phyloP scores from a whole-genome alignment of 2,329 filamentous ascomycete species.

The Bipolaris bicolor region DNA sequence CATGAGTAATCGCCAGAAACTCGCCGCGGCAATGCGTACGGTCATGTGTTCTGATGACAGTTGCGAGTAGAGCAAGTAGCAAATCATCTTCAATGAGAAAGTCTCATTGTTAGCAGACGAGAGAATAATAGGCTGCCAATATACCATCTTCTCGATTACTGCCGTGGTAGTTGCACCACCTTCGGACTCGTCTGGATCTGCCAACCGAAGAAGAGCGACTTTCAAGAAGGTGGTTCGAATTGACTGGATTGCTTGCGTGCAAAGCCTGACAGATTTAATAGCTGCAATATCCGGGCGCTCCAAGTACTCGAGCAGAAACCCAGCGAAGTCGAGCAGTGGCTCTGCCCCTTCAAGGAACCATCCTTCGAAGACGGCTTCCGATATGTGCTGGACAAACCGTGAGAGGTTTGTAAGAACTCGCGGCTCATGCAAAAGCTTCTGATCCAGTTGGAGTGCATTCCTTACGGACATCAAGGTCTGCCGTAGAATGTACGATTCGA shows the following conservation, averaged over 20 bases:
- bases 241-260: conserved; percentile 77
- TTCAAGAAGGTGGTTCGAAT: conserved; percentile 80
- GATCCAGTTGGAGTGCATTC: conserved; percentile 72
- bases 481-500: conserved; percentile 86
- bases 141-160: conserved; percentile 84
- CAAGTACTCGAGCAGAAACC: conserved; percentile 84
- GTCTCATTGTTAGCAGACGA: conserved; percentile 77
- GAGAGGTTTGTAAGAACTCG: conserved; percentile 85
- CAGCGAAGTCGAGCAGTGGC: conserved; percentile 82
- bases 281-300: conserved; percentile 81
- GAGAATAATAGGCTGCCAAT: conserved; percentile 94
- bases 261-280: conserved; percentile 89
- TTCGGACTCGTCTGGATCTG: conserved; percentile 75
- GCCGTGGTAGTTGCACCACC: conserved; percentile 68
- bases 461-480: conserved; percentile 75
- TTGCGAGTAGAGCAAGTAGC: conserved; percentile 91
- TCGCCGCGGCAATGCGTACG: conserved; percentile 77
- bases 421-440: conserved; percentile 77
- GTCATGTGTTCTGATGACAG: conserved; percentile 72
- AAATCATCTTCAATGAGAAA: conserved; percentile 83
- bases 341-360: conserved; percentile 94
- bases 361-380: conserved; percentile 91
- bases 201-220: conserved; percentile 79
- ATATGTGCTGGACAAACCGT: conserved; percentile 78
- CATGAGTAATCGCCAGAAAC: conserved; percentile 87